Base-by-base conservation (phyloP, 345 rosid species). In the sweet orange (Citrus sinensis) region DNA sequence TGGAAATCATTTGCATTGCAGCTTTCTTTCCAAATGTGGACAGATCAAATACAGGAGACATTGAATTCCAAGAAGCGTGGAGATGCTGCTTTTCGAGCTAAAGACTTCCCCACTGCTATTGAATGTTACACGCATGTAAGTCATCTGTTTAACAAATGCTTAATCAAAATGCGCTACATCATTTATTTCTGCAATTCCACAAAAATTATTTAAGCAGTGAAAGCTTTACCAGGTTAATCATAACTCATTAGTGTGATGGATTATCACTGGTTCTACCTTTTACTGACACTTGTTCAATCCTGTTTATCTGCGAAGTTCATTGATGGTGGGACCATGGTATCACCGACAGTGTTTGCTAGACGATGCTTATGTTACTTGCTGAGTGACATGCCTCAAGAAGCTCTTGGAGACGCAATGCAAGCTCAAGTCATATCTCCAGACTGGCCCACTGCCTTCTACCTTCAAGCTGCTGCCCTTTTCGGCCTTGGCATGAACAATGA, bases 361-460 rank as follows among this genome's bases (percentile, higher is more conserved):
- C 90, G 97, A 56, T 88, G 95, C 85, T 85, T 91, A 81, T 90
- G 94, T 68, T 89, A 90, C 86, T 80, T 93, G 81, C 86, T 90
- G 83, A 90, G 83, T 74, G 87, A 88, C 73, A 90, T 89, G 97
- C 85, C 88, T 27, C 95, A 93, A 78, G 88, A 91, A 82, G 97
- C 97, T 39, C 95, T 93, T 35, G 95, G 93, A 58, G 97, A 91
- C 67, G 95, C 94, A 3, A 91, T 90, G 95, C 95, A 91, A 76
- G 93, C 95, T 29, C 95, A 89, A 81, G 94, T 85, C 40, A 79
- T 90, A 46, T 88, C 97, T 68, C 95, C 97, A 0, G 95, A 88
- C 54, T 93, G 97, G 95, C 82, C 95, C 14, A 89, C 97, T 1
- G 91, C 95, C 39, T 93, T 88, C 40, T 91, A 93, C 78, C 95